phyloP scores from a whole-genome alignment of 2,329 filamentous ascomycete species.

The Mycocentrospora acerina region DNA sequence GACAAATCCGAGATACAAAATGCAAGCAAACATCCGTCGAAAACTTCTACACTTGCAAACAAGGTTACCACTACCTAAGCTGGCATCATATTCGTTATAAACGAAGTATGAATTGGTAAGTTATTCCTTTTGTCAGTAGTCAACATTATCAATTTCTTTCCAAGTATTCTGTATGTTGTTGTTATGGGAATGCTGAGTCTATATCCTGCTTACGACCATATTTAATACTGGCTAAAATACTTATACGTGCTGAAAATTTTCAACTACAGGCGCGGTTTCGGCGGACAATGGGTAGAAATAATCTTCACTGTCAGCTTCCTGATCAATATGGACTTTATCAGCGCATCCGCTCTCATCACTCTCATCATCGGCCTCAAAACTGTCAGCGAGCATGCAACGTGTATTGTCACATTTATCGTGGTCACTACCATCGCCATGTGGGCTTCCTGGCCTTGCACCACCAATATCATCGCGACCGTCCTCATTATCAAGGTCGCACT shows the following conservation, averaged over 20 bases:
- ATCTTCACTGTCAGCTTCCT: constrained; percentile 28
- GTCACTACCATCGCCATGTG: constrained; percentile 27
- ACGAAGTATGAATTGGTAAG: constrained; percentile 34
- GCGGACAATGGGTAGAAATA: constrained; percentile 27
- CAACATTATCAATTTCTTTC: constrained; percentile 29
- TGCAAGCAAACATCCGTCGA: constrained; percentile 18
- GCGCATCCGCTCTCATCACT: constrained; percentile 29
- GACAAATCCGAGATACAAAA: constrained; percentile 27
- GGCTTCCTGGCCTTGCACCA: constrained; percentile 29
- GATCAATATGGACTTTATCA: constrained; percentile 33
- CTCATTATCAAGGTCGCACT: constrained; percentile 31
- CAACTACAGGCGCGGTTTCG: constrained; percentile 30
- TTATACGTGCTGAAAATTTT: constrained; percentile 33
- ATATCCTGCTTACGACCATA: constrained; percentile 32
- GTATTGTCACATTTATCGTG: constrained; percentile 29
- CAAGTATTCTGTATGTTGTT: constrained; percentile 25
- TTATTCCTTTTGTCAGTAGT: constrained; percentile 28
- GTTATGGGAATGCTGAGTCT: constrained; percentile 28
- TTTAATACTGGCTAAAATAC: constrained; percentile 34
- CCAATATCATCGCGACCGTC: constrained; percentile 22
- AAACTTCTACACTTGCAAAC: constrained; percentile 9
- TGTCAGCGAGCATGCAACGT: constrained; percentile 28
- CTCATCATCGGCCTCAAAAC: constrained; percentile 32
- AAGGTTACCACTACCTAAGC: constrained; percentile 30
- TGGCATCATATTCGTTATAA: constrained; percentile 33